Conservation (phyloP, 2,329 filamentous ascomycete species). For the Cladosporium colombiae region DNA sequence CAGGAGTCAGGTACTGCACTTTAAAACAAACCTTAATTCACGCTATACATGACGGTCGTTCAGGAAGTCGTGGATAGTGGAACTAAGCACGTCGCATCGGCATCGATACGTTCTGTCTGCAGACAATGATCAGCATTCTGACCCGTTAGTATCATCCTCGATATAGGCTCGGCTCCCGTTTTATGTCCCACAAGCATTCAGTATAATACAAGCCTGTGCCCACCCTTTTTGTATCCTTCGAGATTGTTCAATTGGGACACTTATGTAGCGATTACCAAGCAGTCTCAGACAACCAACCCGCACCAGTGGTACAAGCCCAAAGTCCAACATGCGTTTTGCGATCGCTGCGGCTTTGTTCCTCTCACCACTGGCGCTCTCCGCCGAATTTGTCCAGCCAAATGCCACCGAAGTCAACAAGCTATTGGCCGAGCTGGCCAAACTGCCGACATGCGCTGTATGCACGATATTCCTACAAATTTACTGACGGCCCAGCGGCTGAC, state of each 20-base stretch:
- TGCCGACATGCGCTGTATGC: conserved; percentile 6
- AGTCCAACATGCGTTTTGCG: not conserved
- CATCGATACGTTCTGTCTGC: not conserved
- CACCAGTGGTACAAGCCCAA: not conserved
- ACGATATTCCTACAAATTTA: too few relatives aligned
- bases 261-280: not conserved
- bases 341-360: not conserved
- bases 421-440: not conserved
- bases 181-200: not conserved
- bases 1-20: not conserved
- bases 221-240: not conserved
- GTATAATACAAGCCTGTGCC: not conserved
- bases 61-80: not conserved
- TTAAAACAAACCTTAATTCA: not conserved
- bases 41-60: not conserved
- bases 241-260: not conserved
- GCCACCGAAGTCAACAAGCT: not conserved
- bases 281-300: not conserved
- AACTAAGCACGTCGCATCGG: not conserved
- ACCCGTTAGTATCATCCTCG: not conserved
- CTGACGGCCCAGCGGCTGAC: not conserved
- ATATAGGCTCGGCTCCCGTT: not conserved
- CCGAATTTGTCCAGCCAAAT: conserved; percentile 1
- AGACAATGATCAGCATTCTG: not conserved
- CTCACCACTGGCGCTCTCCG: not conserved